A percentile compares a stretch with the other conserved stretches of the same genome.
phyloP scores from a whole-genome alignment of 2,329 filamentous ascomycete genomes.

The Paraconiothyrium sp. region DNA sequence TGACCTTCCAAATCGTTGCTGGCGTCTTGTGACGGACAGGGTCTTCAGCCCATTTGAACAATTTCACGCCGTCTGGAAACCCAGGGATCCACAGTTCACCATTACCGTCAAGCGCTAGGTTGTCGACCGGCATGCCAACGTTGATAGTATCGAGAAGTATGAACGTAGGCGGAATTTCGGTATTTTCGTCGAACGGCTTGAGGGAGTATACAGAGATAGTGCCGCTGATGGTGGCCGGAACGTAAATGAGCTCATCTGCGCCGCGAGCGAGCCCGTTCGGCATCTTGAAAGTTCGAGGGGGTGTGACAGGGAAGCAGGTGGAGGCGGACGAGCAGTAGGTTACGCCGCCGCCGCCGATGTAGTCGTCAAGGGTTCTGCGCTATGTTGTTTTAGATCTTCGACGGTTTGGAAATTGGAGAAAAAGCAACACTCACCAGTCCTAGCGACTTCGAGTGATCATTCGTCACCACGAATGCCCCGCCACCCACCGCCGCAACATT shows the following conservation, averaged over 20 bases:
- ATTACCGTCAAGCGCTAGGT: constrained; percentile 35
- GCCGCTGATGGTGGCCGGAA: constrained; percentile 38
- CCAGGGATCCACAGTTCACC: constrained; percentile 39
- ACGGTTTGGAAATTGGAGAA: background rate
- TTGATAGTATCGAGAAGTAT: constrained; percentile 33
- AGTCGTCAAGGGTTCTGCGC: constrained; percentile 32
- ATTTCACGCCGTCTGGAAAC: constrained; percentile 26
- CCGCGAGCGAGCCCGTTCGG: constrained; percentile 40
- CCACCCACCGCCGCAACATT: constrained; percentile 13
- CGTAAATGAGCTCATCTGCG: constrained; percentile 37
- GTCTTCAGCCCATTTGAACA: constrained; percentile 24
- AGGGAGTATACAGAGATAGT: constrained; percentile 32
- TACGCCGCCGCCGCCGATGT: constrained; percentile 41
- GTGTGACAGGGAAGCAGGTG: constrained; percentile 30
- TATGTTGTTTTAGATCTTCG: background rate
- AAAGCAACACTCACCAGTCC: constrained; percentile 16
- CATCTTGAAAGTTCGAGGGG: constrained; percentile 35
- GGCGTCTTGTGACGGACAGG: constrained; percentile 28
- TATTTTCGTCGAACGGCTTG: background rate
- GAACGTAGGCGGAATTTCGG: constrained; percentile 1
- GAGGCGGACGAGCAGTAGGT: constrained; percentile 33
- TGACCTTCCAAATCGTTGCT: constrained; percentile 33
- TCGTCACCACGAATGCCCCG: constrained; percentile 18
- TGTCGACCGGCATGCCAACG: constrained; percentile 40
- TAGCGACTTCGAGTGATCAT: constrained; percentile 31